phyloP scores from a whole-genome alignment of 2,329 filamentous ascomycete genomes.

The Scortechinia acanthostroma region DNA sequence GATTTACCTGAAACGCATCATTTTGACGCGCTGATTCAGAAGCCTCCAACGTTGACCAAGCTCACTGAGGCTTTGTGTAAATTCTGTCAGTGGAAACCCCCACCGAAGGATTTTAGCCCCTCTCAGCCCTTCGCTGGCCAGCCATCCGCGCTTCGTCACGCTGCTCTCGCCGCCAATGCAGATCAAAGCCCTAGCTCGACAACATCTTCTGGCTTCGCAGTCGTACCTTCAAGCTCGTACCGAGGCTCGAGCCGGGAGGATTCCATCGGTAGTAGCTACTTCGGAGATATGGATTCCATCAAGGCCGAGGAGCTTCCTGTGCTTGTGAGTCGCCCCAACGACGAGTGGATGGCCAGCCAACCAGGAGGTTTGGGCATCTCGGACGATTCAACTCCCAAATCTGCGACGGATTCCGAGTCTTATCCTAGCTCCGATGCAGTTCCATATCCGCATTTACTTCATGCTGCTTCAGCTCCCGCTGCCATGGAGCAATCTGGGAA shows the following conservation, averaged over 20 bases:
- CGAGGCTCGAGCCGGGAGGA: constrained; percentile 76
- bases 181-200: constrained; percentile 82
- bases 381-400: constrained; percentile 35
- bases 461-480: constrained; percentile 58
- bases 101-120: constrained; percentile 30
- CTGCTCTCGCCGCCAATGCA: constrained; percentile 57
- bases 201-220: constrained; percentile 67
- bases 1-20: constrained; percentile 91
- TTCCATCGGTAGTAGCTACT: constrained; percentile 80
- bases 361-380: constrained; percentile 74
- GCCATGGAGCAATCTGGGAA: constrained; percentile 42
- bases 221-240: constrained; percentile 68
- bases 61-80: constrained; percentile 79
- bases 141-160: constrained; percentile 41
- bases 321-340: constrained; percentile 63
- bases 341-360: constrained; percentile 71
- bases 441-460: constrained; percentile 43
- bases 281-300: constrained; percentile 77
- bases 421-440: constrained; percentile 25
- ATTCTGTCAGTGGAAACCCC: constrained; percentile 88
- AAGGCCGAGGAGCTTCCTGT: constrained; percentile 73
- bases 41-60: constrained; percentile 89
- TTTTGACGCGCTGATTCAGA: constrained; percentile 92
- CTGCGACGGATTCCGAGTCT: constrained; percentile 17
- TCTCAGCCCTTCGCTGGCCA: constrained; percentile 22